Percentiles rank a stretch among this genome's conserved stretches.
Conservation (phyloP, 495 filamentous ascomycete species). For the Tuber aestivum region DNA sequence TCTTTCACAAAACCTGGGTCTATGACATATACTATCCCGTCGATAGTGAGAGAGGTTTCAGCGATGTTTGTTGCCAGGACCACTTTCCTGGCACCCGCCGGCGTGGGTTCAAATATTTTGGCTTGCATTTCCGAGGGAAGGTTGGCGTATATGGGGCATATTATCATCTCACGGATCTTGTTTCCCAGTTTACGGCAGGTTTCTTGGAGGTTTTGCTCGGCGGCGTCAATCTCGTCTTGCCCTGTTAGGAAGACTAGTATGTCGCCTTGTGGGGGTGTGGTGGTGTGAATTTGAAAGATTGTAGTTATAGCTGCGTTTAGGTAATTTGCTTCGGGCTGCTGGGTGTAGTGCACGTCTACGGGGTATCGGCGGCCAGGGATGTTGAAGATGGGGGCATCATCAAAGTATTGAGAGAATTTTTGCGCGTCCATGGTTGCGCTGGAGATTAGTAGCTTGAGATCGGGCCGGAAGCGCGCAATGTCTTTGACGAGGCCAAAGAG, state of each 20-base stretch:
- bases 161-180: constrained; percentile 76
- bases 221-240: constrained; percentile 84
- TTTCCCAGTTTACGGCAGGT: constrained; percentile 73
- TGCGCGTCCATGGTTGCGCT: constrained; percentile 94
- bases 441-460: constrained; percentile 86
- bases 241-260: constrained; percentile 88
- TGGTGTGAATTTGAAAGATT: constrained; percentile 92
- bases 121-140: constrained; percentile 76
- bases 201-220: constrained; percentile 72
- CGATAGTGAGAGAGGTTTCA: constrained; percentile 82
- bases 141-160: constrained; percentile 85
- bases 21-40: constrained; percentile 87
- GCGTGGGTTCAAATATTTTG: constrained; percentile 87
- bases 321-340: constrained; percentile 90
- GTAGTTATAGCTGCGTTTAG: constrained; percentile 86
- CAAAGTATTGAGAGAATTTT: constrained; percentile 88
- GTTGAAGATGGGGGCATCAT: constrained; percentile 93
- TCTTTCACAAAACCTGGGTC: constrained; percentile 93
- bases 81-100: constrained; percentile 71
- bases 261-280: constrained; percentile 65
- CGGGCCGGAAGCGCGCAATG: constrained; percentile 75
- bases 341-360: constrained; percentile 88
- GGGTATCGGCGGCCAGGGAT: constrained; percentile 86
- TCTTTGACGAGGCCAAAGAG: constrained; percentile 87
- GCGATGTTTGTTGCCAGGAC: constrained; percentile 88